Evolutionary conservation across 805 yeast species (phyloP), one percentile per base, ranked within the genome.

Genomic region (Teunomyces panamensis): DNA sequence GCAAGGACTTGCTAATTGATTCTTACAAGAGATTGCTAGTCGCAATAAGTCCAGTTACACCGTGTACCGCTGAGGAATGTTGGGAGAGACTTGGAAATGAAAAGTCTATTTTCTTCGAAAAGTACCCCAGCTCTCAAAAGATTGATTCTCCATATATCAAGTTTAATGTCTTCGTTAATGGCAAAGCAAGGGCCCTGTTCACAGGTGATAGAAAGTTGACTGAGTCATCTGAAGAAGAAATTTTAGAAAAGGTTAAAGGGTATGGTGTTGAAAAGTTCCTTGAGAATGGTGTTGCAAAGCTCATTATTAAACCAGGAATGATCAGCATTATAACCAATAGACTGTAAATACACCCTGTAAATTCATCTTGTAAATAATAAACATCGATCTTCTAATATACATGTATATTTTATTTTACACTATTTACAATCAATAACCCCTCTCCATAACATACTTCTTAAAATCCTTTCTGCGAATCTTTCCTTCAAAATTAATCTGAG

Each of bases 1-100:
- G 68, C 36, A 52, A 63, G 0, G 68, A 66, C 0, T 50, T 88
- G n/a, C 56, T 80, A 9, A 53, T 78, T 48, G 75, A 79, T 41
- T 67, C 79, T 1, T 76, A 76, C 49, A 70, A 75, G 52, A 80
- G 78, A 46, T 67, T 90, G 13, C 56, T 89, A 13, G 71, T 80
- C n/a, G 62, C 81, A 5, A 77, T 87, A 66, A 74, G 92, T 2
- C 97, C 97, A 0, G 86, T 91, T 0, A 78, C 87, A 0, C 98
- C 99, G 1, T 78, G 85, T 5, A 75, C 82, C 6, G 80, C 89
- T 0, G 98, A 92, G 57, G 98, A 92, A 64, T 75, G 87, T 20
- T 84, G 92, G 83, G 89, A 85, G 49, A 53, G 60, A 2, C 56
- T 83, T 2, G 53, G 56, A 1, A 33, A 54, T 35, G 74, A 83